Percentiles rank a stretch among this genome's conserved stretches.
These are phyloP conservation scores for Adansonia grandidieri DNA, from an alignment of 441 rosid genomes.

Conservation along the genomic window DNA sequence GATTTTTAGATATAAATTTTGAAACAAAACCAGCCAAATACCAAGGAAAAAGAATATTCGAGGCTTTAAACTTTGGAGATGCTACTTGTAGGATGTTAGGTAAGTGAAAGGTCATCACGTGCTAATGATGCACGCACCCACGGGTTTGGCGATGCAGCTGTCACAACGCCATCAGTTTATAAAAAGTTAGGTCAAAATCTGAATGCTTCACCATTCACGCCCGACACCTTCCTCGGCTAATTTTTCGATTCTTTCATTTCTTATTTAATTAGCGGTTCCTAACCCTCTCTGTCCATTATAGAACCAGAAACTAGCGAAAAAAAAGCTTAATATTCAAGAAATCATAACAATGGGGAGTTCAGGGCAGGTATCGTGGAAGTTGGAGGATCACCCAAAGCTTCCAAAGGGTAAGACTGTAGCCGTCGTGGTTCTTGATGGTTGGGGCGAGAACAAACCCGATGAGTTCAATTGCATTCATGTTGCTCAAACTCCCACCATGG, in stretches of 20 bases:
- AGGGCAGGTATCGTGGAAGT: conserved; percentile 46
- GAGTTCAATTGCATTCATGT: conserved; percentile 84
- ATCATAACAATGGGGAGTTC: not conserved
- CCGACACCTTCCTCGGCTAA: not conserved
- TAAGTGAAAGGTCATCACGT: too few species aligned
- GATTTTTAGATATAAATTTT: too few species aligned
- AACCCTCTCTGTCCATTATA: not conserved
- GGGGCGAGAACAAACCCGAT: conserved; percentile 94
- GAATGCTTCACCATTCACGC: not conserved
- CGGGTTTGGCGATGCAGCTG: not conserved
- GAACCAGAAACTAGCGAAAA: not conserved
- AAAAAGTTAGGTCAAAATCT: not conserved
- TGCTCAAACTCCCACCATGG: conserved; percentile 88
- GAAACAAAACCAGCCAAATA: too few species aligned
- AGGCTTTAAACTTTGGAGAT: too few species aligned
- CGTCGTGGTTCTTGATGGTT: conserved; percentile 82
- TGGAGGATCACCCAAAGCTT: conserved; percentile 80
- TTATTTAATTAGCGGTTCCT: not conserved
- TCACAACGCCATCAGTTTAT: not conserved
- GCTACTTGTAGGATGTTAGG: too few species aligned
- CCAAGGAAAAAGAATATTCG: too few species aligned
- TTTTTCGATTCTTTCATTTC: not conserved
- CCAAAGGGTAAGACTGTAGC: conserved; percentile 80
- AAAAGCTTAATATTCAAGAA: not conserved
- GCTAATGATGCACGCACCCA: not conserved